Percentiles rank a stretch among this genome's conserved stretches.
Evolutionary conservation across 495 filamentous ascomycete genomes (phyloP).

Genomic region (Penicillium tannophilum): DNA sequence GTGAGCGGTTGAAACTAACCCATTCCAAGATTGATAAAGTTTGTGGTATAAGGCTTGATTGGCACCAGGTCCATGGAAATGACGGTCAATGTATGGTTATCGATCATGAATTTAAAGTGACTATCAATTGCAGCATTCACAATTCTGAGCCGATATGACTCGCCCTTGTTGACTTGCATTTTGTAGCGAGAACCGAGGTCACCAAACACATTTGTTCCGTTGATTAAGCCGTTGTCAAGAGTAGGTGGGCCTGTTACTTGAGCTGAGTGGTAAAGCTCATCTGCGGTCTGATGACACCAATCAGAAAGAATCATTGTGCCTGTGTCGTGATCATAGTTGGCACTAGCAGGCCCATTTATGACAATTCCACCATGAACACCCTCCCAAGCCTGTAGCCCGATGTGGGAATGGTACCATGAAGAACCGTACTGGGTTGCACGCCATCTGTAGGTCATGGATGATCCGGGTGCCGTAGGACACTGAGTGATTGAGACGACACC

Average conservation of each 20-base stretch:
- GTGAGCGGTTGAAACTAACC: constrained; percentile 28
- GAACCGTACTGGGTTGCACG: constrained; percentile 71
- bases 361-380: constrained; percentile 37
- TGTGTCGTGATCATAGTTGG: constrained; percentile 65
- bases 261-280: constrained; percentile 21
- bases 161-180: constrained; percentile 41
- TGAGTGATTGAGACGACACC: constrained; percentile 73
- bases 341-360: constrained; percentile 53
- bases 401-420: constrained; percentile 81
- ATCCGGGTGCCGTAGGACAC: constrained; percentile 64
- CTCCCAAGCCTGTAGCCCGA: constrained; percentile 60
- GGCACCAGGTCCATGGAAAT: constrained; percentile 52
- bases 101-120: constrained; percentile 46
- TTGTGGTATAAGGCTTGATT: constrained; percentile 47
- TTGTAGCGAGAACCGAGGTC: constrained; percentile 41
- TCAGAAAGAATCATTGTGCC: constrained; percentile 65
- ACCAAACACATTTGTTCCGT: constrained; percentile 51
- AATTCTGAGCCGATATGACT: constrained; percentile 50
- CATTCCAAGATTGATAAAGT: constrained; percentile 57
- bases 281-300: constrained; percentile 45
- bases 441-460: constrained; percentile 70
- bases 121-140: constrained; percentile 47
- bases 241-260: constrained; percentile 21
- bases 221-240: constrained; percentile 52
- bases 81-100: constrained; percentile 49